phyloP scores from a whole-genome alignment of 2,329 filamentous ascomycete genomes.

The Ascochyta viciae-villosae region DNA sequence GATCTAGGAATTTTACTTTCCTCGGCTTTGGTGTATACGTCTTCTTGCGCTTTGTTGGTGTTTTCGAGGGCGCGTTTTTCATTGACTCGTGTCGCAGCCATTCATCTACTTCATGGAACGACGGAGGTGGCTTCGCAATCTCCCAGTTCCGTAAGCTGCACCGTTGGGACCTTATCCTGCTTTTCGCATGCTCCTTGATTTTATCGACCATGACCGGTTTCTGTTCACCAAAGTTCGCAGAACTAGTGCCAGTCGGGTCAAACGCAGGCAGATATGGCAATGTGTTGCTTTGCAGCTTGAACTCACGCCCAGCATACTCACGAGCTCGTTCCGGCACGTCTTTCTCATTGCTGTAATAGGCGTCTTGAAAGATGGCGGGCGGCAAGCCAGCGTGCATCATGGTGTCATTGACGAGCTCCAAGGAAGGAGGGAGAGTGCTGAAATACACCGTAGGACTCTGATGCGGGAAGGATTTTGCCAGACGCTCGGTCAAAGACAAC shows the following conservation, averaged over 20 bases:
- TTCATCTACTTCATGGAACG: slow-evolving; percentile 68
- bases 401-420: slow-evolving; percentile 60
- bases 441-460: slow-evolving; percentile 43
- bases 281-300: slow-evolving; percentile 76
- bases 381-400: slow-evolving; percentile 67
- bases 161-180: slow-evolving; percentile 60
- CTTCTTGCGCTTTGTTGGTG: slow-evolving; percentile 9
- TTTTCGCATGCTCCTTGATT: slow-evolving; percentile 57
- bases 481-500: slow-evolving; percentile 24
- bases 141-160: slow-evolving; percentile 80
- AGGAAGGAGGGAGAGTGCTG: slow-evolving; percentile 50
- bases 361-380: slow-evolving; percentile 79
- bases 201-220: slow-evolving; percentile 58
- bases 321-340: slow-evolving; percentile 80
- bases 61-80: slow-evolving; percentile 18
- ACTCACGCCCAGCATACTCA: slow-evolving; percentile 89
- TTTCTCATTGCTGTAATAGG: slow-evolving; percentile 81
- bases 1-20: slow-evolving; percentile 27
- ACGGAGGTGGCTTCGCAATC: slow-evolving; percentile 73
- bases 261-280: slow-evolving; percentile 83
- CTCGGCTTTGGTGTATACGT: slow-evolving; percentile 24
- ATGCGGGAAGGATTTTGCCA: slow-evolving; percentile 28
- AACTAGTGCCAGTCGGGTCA: slow-evolving; percentile 66
- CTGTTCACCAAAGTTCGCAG: slow-evolving; percentile 64
- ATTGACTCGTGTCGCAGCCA: slow-evolving; percentile 64